Conservation (phyloP, 441 rosid species). For the Arabidopsis lyrata region DNA sequence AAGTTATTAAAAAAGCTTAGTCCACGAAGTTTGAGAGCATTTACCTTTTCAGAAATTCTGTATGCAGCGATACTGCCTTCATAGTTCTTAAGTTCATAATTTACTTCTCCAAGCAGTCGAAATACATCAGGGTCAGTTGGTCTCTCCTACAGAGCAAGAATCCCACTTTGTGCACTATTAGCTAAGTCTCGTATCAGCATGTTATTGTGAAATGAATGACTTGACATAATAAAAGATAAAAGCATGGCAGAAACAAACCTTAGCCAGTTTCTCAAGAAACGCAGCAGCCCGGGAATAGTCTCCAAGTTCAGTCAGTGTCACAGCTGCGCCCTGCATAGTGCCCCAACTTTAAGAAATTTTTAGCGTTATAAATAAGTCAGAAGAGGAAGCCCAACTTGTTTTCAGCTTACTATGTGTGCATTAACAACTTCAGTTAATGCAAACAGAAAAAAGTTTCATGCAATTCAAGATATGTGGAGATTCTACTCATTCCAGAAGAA, state of each 20-base stretch:
- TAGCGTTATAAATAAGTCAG: constrained; percentile 16
- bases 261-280: constrained; percentile 75
- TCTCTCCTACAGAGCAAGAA: constrained; percentile 66
- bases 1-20: not conserved
- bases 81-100: constrained; percentile 84
- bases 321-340: constrained; percentile 85
- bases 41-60: constrained; percentile 70
- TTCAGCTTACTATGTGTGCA: not conserved
- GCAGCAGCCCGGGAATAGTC: constrained; percentile 71
- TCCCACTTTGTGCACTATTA: constrained; percentile 34
- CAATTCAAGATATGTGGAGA: constrained; percentile 8
- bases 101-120: constrained; percentile 93
- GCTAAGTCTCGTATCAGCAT: constrained; percentile 35
- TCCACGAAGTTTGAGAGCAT: constrained; percentile 17
- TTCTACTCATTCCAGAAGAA: not conserved
- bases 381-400: constrained; percentile 26
- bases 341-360: constrained; percentile 39
- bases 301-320: constrained; percentile 83
- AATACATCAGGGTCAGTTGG: constrained; percentile 81
- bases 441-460: constrained; percentile 6
- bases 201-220: constrained; percentile 21
- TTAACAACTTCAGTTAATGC: constrained; percentile 10
- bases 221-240: constrained; percentile 29
- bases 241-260: constrained; percentile 58
- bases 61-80: constrained; percentile 90